Base-by-base conservation (phyloP, 805 yeast genomes). In the Zygosaccharomyces bisporus region DNA sequence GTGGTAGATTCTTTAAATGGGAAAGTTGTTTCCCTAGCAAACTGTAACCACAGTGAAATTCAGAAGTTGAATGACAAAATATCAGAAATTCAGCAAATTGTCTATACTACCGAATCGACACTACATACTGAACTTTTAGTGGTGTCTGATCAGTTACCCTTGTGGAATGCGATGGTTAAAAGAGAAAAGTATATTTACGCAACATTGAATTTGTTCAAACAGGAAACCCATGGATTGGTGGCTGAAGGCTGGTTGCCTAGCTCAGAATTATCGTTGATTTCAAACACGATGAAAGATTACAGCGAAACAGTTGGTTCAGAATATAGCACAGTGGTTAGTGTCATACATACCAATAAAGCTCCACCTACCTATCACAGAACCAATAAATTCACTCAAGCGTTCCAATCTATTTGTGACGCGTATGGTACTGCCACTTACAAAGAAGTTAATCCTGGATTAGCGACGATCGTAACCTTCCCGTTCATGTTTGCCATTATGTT, bases 401-500 rank as follows among this genome's bases (percentile, higher is more conserved):
- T 88, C 73, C 99, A 93, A 71, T 73, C 80, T 38, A 89, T 93
- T 70, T 86, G 88, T 60, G 99, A 93, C 65, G 93, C 97, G 2
- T 93, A 93, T 67, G 99, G 98, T 56, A 74, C 88, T 46, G 93
- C 96, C 7, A 78, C 88, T 2, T 93, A 93, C 69, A 83, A 88
- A 56, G 99, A 93, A 67, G 93, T 93, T 21, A 93, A 93, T 65
- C 96, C 99, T 4, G 99, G 95, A 43, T 72, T 93, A 51, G 91
- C 99, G 3, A 91, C 99, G 1, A 79, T 88, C 37, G 83, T 93
- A 19, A 93, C 99, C 0, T 93, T 93, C 72, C 99, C 99, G 18
- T 93, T 93, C 66, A 86, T 93, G 95, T 93, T 93, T 70, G 97
- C 99, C 21, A 84, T 93, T 57, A 93, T 93, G 99, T 93, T 93